Base-by-base conservation (phyloP, 2,329 filamentous ascomycete species). In the Lomentospora prolificans region DNA sequence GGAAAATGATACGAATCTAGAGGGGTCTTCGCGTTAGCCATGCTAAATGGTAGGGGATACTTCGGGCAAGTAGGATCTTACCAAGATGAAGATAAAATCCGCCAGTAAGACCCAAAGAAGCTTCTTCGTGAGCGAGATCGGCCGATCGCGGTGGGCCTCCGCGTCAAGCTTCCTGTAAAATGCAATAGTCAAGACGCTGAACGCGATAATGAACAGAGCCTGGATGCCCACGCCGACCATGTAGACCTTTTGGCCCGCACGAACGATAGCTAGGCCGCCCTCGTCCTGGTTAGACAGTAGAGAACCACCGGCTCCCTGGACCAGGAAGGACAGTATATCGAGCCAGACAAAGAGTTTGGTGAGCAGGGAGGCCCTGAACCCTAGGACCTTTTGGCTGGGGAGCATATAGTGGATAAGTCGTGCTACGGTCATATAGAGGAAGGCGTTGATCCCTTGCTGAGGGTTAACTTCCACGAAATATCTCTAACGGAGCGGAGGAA, bases 1-100 rank as follows among this genome's bases (percentile, higher is more conserved):
- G 79, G 66, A 78, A 86, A 59, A 82, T 75, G 63, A 85, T 84
- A 31, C 82, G 77, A 27, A 75, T 64, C 72, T 79, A 53, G 33
- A 30, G 24, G 30, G n/a, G 12, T 7, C 19, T 27, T n/a, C 10
- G n/a, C 14, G 22, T 51, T 30, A 28, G 5, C 10, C 22, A 41
- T n/a, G 54, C 12, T 6, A 41, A 7, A 39, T 2, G 25, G 46
- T 56, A 7, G 22, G 27, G 31, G 36, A 17, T 7, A 17, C 27
- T 27, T 31, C 4, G 14, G 9, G 4, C 50, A 2, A 33, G 30
- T 12, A 27, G 31, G 19, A 9, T 60, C 68, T 64, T 60, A 73
- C 67, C 33, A 69, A 64, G 46, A 73, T 70, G 14, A 71, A 62
- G 4, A 61, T 36, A 25, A 75, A 58, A 2, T 70, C 67, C 1